Conservation (phyloP, 2,329 filamentous ascomycete species). For the Hypoxylon sp. region DNA sequence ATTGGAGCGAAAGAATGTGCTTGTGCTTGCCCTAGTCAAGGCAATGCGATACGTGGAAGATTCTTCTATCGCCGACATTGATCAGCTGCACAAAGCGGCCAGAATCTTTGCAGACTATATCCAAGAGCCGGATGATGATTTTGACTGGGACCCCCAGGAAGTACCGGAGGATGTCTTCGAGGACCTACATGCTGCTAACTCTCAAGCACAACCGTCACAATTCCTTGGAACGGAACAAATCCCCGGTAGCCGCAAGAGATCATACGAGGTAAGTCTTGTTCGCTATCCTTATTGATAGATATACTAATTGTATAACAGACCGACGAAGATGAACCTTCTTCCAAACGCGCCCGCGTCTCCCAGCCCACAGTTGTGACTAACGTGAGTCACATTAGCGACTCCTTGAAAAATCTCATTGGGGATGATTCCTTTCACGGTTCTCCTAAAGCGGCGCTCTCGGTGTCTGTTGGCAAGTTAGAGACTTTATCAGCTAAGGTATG, state of each 20-base stretch:
- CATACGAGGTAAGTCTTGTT: slow-evolving; percentile 52
- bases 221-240: slow-evolving; percentile 33
- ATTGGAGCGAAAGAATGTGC: slow-evolving; percentile 58
- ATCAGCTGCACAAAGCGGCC: slow-evolving; percentile 58
- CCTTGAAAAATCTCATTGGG: slow-evolving; percentile 45
- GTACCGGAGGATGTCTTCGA: slow-evolving; percentile 61
- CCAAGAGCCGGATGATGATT: slow-evolving; percentile 49
- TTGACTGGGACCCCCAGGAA: slow-evolving; percentile 57
- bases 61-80: slow-evolving; percentile 47
- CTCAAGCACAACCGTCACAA: slow-evolving; percentile 49
- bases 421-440: slow-evolving; percentile 30
- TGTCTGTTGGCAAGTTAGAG: slow-evolving; percentile 46
- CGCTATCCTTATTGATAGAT: background rate
- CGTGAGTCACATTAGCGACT: slow-evolving; percentile 44
- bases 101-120: slow-evolving; percentile 57
- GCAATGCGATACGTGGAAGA: slow-evolving; percentile 50
- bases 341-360: slow-evolving; percentile 47
- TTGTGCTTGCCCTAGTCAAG: slow-evolving; percentile 48
- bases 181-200: slow-evolving; percentile 50
- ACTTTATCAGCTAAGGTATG: slow-evolving; percentile 45
- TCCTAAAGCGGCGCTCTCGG: slow-evolving; percentile 41
- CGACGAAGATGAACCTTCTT: slow-evolving; percentile 46
- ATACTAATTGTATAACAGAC: slow-evolving; percentile 43
- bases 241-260: slow-evolving; percentile 54
- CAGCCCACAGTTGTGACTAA: slow-evolving; percentile 41